phyloP scores from a whole-genome alignment of 2,329 filamentous ascomycete species.

The Aspergillus hiratsukae region DNA sequence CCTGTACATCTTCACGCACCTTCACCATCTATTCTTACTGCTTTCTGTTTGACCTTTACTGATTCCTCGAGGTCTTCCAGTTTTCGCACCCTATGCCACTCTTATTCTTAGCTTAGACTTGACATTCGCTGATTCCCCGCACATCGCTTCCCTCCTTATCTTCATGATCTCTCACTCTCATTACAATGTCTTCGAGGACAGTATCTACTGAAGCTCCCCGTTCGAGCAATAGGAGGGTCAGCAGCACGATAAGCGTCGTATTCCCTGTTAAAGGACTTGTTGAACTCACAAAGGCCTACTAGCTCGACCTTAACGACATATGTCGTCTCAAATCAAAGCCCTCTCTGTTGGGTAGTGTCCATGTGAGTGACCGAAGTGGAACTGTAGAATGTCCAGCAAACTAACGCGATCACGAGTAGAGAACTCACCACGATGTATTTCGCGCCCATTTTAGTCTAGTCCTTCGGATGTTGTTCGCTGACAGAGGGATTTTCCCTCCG shows the following conservation, averaged over 20 bases:
- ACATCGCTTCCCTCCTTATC: neutral
- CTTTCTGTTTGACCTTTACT: neutral
- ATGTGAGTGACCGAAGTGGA: slow-evolving; percentile 9
- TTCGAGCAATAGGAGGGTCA: neutral
- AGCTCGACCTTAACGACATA: slow-evolving; percentile 19
- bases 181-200: slow-evolving; percentile 1
- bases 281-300: neutral
- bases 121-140: neutral
- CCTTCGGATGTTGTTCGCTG: neutral
- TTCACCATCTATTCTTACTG: neutral
- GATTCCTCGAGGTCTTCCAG: neutral
- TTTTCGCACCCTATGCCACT: neutral
- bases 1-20: neutral
- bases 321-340: slow-evolving; percentile 18
- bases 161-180: neutral
- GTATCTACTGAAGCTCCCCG: neutral
- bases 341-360: slow-evolving; percentile 14
- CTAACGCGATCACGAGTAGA: slow-evolving; percentile 5
- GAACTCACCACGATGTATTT: slow-evolving; percentile 14
- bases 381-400: neutral
- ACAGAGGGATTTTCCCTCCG: neutral
- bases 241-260: neutral
- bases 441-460: neutral
- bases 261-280: neutral
- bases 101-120: neutral